phyloP scores from a whole-genome alignment of 1,139 yeast species.

The Saccharomyces hybrid region DNA sequence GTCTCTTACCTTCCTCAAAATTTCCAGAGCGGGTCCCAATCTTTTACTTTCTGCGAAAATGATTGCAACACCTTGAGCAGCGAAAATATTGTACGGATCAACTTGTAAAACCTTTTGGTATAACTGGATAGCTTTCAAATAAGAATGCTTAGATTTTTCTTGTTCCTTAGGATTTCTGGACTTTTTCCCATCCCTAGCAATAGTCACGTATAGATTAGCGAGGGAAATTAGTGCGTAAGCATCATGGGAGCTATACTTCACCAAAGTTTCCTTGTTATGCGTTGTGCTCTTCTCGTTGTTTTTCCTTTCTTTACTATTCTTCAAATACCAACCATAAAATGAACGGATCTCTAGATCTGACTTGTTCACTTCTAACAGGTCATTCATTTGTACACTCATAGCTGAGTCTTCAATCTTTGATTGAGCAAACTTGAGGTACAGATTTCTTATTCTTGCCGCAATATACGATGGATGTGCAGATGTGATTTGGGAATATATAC shows the following conservation, averaged over 20 bases:
- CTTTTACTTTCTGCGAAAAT: conserved; percentile 85
- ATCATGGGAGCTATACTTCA: conserved; percentile 79
- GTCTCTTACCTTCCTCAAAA: conserved; percentile 83
- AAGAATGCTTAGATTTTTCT: conserved; percentile 71
- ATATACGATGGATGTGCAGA: conserved; percentile 60
- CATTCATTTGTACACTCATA: conserved; percentile 43
- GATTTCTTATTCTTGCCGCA: conserved; percentile 66
- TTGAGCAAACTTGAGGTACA: conserved; percentile 43
- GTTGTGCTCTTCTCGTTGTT: conserved; percentile 57
- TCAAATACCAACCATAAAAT: conserved; percentile 85
- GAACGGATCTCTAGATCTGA: conserved; percentile 79
- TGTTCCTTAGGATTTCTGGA: conserved; percentile 36
- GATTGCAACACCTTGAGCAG: conserved; percentile 96
- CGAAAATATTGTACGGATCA: conserved; percentile 83
- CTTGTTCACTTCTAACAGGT: conserved; percentile 46
- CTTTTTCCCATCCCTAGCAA: conserved; percentile 71
- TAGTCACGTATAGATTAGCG: conserved; percentile 76
- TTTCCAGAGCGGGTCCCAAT: conserved; percentile 68
- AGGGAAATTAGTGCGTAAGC: conserved; percentile 81
- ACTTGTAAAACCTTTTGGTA: conserved; percentile 81
- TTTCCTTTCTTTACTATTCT: conserved; percentile 32
- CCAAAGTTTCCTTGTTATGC: conserved; percentile 80
- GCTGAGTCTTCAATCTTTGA: conserved; percentile 20
- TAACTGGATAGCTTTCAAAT: conserved; percentile 80
- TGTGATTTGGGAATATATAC: conserved; percentile 48